Evolutionary conservation across 257 asterid species (phyloP).

Genomic region (Solanum dulcamara): DNA sequence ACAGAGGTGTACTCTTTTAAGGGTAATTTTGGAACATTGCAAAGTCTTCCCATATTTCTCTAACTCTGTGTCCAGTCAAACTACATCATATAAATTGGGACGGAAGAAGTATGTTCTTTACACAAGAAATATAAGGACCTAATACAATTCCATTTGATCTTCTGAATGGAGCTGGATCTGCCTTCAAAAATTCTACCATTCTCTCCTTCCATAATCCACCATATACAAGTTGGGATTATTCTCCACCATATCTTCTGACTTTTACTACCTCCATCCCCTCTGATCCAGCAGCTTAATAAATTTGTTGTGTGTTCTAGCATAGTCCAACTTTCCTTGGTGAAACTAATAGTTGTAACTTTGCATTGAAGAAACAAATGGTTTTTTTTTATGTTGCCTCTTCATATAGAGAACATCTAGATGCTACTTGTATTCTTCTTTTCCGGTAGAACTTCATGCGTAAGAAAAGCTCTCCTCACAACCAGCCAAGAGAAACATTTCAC

Average conservation of each 20-base stretch:
- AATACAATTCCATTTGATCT: background rate
- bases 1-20: background rate
- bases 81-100: background rate
- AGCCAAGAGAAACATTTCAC: background rate
- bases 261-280: background rate
- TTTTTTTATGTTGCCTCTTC: background rate
- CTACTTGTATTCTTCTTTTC: background rate
- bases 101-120: background rate
- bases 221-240: background rate
- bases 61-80: background rate
- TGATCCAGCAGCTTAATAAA: background rate
- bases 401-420: background rate
- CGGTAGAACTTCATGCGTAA: background rate
- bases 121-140: background rate
- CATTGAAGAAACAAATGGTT: background rate
- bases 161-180: background rate
- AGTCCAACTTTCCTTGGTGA: background rate
- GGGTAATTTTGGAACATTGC: background rate
- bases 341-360: background rate
- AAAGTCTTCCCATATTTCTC: background rate
- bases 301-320: background rate
- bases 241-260: background rate
- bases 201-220: background rate
- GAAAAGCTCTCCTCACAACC: too few relatives aligned
- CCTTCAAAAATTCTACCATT: background rate